Percentiles rank a stretch among this genome's conserved stretches.
Evolutionary conservation across 2,329 filamentous ascomycete species (phyloP).

Genomic region (Podosphaera xanthii): DNA sequence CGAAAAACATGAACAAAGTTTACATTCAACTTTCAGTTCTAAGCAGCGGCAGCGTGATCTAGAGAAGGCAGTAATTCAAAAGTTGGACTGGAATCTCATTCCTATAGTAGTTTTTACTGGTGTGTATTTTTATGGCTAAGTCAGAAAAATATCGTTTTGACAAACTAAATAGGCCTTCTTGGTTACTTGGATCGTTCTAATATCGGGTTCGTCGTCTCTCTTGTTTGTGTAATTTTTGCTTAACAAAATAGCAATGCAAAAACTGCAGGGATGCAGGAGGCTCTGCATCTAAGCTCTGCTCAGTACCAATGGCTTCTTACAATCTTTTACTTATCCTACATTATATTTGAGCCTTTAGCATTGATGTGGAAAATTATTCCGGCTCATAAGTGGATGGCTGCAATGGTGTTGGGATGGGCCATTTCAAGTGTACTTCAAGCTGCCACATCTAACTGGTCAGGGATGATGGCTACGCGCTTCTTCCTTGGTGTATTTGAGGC

Average conservation of each 20-base stretch:
- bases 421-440: constrained; percentile 22
- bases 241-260: constrained; percentile 30
- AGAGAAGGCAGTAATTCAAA: constrained; percentile 6
- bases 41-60: no score
- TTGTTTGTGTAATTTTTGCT: neutral
- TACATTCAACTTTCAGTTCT: no score
- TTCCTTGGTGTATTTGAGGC: constrained; percentile 29
- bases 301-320: constrained; percentile 52
- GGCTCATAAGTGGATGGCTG: constrained; percentile 17
- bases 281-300: constrained; percentile 15
- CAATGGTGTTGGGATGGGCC: constrained; percentile 13
- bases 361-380: constrained; percentile 17
- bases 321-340: constrained; percentile 61
- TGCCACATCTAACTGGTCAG: constrained; percentile 27
- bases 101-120: constrained; percentile 26
- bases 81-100: constrained; percentile 8
- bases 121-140: constrained; percentile 18
- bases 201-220: constrained; percentile 24
- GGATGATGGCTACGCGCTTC: constrained; percentile 42
- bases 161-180: constrained; percentile 39
- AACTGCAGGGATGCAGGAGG: constrained; percentile 28
- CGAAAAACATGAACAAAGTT: no score
- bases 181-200: constrained; percentile 51
- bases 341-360: constrained; percentile 40
- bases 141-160: neutral